These are phyloP conservation scores for Claviceps sp. DNA, from an alignment of 2,329 filamentous ascomycete species.

Conservation along the genomic window DNA sequence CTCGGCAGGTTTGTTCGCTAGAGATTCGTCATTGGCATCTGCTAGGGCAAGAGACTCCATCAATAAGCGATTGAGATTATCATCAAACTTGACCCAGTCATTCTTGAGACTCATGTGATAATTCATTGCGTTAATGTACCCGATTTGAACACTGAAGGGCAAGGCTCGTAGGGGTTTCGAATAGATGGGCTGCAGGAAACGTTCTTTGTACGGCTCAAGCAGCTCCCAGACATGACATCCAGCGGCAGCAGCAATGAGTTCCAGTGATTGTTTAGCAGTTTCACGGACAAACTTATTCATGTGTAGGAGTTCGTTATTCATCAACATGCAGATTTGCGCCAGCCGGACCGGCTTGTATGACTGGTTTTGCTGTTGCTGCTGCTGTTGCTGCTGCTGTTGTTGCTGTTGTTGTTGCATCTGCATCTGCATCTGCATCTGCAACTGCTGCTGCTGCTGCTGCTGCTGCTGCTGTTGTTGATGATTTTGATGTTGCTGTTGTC, in stretches of 20 bases:
- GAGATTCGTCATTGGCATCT: slow-evolving; percentile 84
- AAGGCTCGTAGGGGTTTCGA: slow-evolving; percentile 86
- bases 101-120: slow-evolving; percentile 85
- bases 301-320: slow-evolving; percentile 81
- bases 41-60: slow-evolving; percentile 90
- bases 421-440: slow-evolving; percentile 40
- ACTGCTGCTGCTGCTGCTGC: slow-evolving; percentile 25
- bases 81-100: slow-evolving; percentile 83
- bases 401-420: slow-evolving; percentile 18
- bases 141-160: slow-evolving; percentile 90
- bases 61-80: slow-evolving; percentile 75
- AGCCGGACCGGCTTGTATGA: slow-evolving; percentile 43
- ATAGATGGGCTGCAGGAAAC: slow-evolving; percentile 82
- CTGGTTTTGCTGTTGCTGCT: slow-evolving; percentile 20
- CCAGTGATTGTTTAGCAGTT: slow-evolving; percentile 69
- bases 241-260: slow-evolving; percentile 67
- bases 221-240: slow-evolving; percentile 75
- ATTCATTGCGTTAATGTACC: slow-evolving; percentile 94
- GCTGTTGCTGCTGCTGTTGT: slow-evolving; percentile 17
- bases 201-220: slow-evolving; percentile 78
- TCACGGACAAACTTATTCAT: slow-evolving; percentile 93
- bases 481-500: slow-evolving; percentile 33
- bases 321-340: slow-evolving; percentile 65
- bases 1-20: slow-evolving; percentile 86
- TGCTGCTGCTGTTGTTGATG: slow-evolving; percentile 28